A percentile compares a stretch with the other conserved stretches of the same genome.
These are phyloP conservation scores for Iris pallida DNA, from an alignment of 116 monocot species.

Conservation along the genomic window DNA sequence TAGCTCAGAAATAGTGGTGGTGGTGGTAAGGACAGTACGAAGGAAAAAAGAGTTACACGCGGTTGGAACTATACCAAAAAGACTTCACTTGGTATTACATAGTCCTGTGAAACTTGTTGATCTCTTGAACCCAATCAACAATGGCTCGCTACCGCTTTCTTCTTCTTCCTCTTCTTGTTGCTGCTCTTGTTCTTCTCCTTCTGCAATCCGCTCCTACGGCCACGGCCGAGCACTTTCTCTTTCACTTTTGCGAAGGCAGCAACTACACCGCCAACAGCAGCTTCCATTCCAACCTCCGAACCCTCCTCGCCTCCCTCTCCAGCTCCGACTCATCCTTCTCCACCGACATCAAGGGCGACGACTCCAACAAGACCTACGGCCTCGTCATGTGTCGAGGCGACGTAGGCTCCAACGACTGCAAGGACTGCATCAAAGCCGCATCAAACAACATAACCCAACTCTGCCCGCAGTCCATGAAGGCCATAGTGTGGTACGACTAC, in stretches of 20 bases:
- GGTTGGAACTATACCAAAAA: too few relatives aligned
- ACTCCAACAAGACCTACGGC: slow-evolving; percentile 23
- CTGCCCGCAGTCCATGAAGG: slow-evolving; percentile 14
- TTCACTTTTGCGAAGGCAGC: neutral
- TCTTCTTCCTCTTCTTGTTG: neutral
- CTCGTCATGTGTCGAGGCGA: slow-evolving; percentile 47
- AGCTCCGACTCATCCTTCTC: slow-evolving; percentile 10
- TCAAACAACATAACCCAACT: neutral
- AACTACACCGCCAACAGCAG: slow-evolving; percentile 23
- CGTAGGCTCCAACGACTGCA: slow-evolving; percentile 7
- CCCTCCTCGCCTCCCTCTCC: slow-evolving; percentile 16
- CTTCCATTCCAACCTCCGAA: slow-evolving; percentile 26
- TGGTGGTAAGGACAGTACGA: too few relatives aligned
- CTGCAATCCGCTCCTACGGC: neutral
- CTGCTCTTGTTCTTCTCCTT: neutral
- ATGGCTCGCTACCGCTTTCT: neutral
- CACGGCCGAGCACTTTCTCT: neutral
- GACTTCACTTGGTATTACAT: too few relatives aligned
- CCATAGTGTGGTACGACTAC: slow-evolving; percentile 25
- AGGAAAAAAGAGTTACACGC: too few relatives aligned
- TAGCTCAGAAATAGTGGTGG: too few relatives aligned
- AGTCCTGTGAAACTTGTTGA: too few relatives aligned
- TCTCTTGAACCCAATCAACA: too few relatives aligned
- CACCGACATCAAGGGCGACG: neutral
- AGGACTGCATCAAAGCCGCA: slow-evolving; percentile 20